Percentiles rank a stretch among this genome's conserved stretches.
Evolutionary conservation across 2,329 filamentous ascomycete species (phyloP).

Genomic region (Erysiphe neolycopersici): DNA sequence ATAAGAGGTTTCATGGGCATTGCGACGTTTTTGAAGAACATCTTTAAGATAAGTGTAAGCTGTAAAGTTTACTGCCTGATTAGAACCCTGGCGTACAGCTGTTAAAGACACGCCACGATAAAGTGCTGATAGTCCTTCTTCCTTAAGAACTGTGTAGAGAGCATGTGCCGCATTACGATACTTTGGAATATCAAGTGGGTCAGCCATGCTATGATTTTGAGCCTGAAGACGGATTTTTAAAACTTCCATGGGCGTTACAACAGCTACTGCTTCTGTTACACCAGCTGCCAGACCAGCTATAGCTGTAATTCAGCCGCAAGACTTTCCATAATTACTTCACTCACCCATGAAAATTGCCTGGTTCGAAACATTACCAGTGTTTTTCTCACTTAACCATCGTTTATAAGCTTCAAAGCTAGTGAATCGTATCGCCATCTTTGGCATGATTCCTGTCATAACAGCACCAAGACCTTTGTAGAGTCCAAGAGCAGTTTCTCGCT

Average conservation of each 20-base stretch:
- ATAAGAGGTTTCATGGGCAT: slow-evolving; percentile 23
- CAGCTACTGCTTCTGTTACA: slow-evolving; percentile 83
- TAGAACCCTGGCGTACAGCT: slow-evolving; percentile 77
- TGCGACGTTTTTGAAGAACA: slow-evolving; percentile 44
- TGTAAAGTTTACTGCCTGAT: slow-evolving; percentile 97
- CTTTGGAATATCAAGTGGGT: slow-evolving; percentile 86
- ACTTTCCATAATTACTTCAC: slow-evolving; percentile 9
- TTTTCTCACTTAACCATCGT: slow-evolving; percentile 42
- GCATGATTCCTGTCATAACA: slow-evolving; percentile 83
- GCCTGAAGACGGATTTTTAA: slow-evolving; percentile 96
- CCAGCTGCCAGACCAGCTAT: slow-evolving; percentile 69
- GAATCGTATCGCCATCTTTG: slow-evolving; percentile 98
- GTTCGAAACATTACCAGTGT: slow-evolving; percentile 40
- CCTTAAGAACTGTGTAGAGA: slow-evolving; percentile 65
- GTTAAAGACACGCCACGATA: slow-evolving; percentile 90
- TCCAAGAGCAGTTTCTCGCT: slow-evolving; percentile 70
- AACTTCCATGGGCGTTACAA: slow-evolving; percentile 97
- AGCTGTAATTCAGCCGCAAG: not conserved
- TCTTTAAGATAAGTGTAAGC: slow-evolving; percentile 89
- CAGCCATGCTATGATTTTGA: slow-evolving; percentile 92
- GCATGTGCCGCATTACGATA: slow-evolving; percentile 79
- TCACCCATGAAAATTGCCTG: slow-evolving; percentile 44
- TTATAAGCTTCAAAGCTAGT: slow-evolving; percentile 95
- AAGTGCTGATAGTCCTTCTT: slow-evolving; percentile 68
- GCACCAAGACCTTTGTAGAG: slow-evolving; percentile 97